phyloP scores from a whole-genome alignment of 176 grass and related monocot genomes.

The Paspalum notatum region DNA sequence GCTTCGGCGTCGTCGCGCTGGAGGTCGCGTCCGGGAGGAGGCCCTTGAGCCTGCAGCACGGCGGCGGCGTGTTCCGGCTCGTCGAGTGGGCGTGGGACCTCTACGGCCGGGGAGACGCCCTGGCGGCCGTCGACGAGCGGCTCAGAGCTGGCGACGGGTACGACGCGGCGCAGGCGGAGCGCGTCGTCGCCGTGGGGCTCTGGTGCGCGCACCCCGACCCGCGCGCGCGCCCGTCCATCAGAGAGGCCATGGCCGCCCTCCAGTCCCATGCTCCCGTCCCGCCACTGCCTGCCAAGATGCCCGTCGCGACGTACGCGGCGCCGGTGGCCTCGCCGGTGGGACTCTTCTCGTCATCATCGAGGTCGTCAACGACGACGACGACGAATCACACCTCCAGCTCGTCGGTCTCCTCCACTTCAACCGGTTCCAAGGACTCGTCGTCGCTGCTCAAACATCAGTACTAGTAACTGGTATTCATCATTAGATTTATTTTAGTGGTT shows the following conservation, averaged over 20 bases:
- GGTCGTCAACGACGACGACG: not conserved
- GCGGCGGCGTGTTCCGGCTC: constrained; percentile 11
- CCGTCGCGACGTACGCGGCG: constrained; percentile 48
- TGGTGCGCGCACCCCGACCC: constrained; percentile 10
- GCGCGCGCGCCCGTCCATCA: constrained; percentile 48
- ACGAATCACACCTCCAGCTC: not conserved
- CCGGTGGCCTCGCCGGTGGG: not conserved
- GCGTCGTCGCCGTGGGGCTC: constrained; percentile 54
- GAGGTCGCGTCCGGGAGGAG: constrained; percentile 45
- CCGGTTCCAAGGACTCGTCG: not conserved
- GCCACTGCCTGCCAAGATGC: constrained; percentile 55
- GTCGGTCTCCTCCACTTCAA: not conserved
- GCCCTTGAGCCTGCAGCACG: constrained; percentile 11
- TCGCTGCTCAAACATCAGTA: not conserved
- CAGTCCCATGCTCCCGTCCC: constrained; percentile 37
- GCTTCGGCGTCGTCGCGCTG: constrained; percentile 31
- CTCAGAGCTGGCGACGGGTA: constrained; percentile 4
- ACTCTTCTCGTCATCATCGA: not conserved
- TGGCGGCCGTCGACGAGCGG: constrained; percentile 49
- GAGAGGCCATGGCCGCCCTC: constrained; percentile 39
- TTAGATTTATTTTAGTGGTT: no score
- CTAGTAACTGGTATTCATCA: no score
- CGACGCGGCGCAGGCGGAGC: constrained; percentile 31
- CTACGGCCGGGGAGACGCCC: constrained; percentile 22
- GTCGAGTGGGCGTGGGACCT: constrained; percentile 60